Evolutionary conservation across 208 protist species (phyloP).

Genomic region (Wallacemonas sp.): DNA sequence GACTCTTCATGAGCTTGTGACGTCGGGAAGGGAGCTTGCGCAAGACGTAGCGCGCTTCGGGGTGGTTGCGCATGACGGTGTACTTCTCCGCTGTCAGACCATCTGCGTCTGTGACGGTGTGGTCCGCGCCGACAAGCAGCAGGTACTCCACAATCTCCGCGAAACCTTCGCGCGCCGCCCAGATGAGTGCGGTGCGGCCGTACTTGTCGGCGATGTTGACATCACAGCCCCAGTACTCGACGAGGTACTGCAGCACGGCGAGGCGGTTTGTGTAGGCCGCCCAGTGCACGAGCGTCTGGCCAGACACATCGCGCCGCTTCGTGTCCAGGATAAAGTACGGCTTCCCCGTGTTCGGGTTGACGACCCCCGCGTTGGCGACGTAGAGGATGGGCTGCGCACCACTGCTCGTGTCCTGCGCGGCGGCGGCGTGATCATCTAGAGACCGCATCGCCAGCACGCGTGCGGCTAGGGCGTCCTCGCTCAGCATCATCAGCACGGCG

Average conservation of each 20-base stretch:
- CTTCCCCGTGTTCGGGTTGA: slow-evolving; percentile 25
- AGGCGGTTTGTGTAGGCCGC: slow-evolving; percentile 67
- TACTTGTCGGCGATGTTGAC: slow-evolving; percentile 45
- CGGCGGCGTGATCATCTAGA: slow-evolving; percentile 15
- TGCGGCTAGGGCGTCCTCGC: slow-evolving; percentile 30
- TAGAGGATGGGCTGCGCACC: not conserved
- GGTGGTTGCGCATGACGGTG: slow-evolving; percentile 58
- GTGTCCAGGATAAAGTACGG: slow-evolving; percentile 49
- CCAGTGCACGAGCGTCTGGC: slow-evolving; percentile 80
- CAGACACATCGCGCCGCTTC: slow-evolving; percentile 44
- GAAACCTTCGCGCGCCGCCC: slow-evolving; percentile 81
- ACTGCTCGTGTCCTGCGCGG: not conserved
- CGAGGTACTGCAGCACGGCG: slow-evolving; percentile 65
- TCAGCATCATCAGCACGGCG: slow-evolving; percentile 58
- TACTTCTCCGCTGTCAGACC: slow-evolving; percentile 65
- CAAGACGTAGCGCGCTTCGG: slow-evolving; percentile 54
- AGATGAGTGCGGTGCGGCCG: slow-evolving; percentile 73
- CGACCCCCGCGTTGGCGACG: not conserved
- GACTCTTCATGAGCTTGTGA: too few species aligned
- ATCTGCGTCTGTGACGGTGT: slow-evolving; percentile 38
- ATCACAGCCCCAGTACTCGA: slow-evolving; percentile 59
- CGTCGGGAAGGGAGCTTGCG: slow-evolving; percentile 14
- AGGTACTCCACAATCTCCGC: slow-evolving; percentile 67
- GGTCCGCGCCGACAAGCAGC: slow-evolving; percentile 45
- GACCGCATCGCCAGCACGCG: slow-evolving; percentile 12